Percentiles rank a stretch among this genome's conserved stretches.
Evolutionary conservation across 106 monocot genomes (phyloP).

Genomic region (Phalaenopsis equestris): DNA sequence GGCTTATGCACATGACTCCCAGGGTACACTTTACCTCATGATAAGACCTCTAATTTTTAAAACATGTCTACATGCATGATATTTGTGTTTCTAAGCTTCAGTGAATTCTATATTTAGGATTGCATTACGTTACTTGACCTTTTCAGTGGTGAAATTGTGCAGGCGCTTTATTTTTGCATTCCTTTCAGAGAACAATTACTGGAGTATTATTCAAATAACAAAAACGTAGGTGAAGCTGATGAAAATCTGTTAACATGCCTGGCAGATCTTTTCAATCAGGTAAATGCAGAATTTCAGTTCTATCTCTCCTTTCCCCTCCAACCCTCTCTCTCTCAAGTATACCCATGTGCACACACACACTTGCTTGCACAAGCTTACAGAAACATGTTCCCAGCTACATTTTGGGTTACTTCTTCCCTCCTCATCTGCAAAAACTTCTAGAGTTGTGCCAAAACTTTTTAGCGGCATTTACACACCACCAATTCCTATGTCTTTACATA

Average conservation of each 20-base stretch:
- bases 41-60: neutral
- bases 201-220: conserved; percentile 80
- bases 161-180: conserved; percentile 92
- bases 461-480: too few relatives aligned
- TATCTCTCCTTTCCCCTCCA: too few relatives aligned
- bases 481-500: too few relatives aligned
- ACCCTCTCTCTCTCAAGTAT: too few relatives aligned
- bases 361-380: neutral
- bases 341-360: too few relatives aligned
- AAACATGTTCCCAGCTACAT: neutral
- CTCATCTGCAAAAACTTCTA: neutral
- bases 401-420: neutral
- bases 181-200: conserved; percentile 89
- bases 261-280: conserved; percentile 94
- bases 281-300: conserved; percentile 14
- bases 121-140: neutral
- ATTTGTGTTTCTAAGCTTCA: neutral
- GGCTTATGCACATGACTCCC: too few relatives aligned
- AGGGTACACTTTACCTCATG: too few relatives aligned
- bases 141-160: conserved; percentile 13
- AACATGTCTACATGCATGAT: neutral
- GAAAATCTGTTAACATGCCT: conserved; percentile 91
- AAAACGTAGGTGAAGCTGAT: conserved; percentile 54
- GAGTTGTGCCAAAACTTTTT: neutral
- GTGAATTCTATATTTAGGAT: neutral